phyloP scores from a whole-genome alignment of 352 stramenopile species.

The Phytopythium sindhum region DNA sequence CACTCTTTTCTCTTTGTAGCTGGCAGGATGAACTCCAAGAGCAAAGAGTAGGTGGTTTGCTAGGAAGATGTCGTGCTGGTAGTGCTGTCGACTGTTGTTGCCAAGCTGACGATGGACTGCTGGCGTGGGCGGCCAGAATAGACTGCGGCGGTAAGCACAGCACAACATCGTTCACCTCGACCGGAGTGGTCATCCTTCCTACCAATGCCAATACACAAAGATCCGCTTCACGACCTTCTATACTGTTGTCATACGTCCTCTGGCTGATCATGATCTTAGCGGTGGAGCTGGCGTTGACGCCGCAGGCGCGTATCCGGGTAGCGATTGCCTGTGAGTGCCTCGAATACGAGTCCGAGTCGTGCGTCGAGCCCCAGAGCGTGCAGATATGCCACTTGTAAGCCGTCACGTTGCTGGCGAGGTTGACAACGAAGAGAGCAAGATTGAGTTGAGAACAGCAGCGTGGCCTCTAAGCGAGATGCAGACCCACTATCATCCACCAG shows the following conservation, averaged over 20 bases:
- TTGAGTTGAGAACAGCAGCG: no score
- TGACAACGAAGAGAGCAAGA: constrained; percentile 19
- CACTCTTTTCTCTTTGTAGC: constrained; percentile 3
- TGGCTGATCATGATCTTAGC: no score
- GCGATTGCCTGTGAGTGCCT: constrained; percentile 42
- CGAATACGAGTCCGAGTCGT: constrained; percentile 30
- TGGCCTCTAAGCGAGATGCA: no score
- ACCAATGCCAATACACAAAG: constrained; percentile 8
- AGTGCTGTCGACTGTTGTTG: not conserved
- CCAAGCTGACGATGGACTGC: not conserved
- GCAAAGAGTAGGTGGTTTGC: constrained; percentile 1
- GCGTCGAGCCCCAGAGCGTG: constrained; percentile 35
- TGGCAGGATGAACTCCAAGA: not conserved
- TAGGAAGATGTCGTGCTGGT: not conserved
- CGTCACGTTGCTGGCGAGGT: constrained; percentile 36
- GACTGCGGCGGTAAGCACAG: not conserved
- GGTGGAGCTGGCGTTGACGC: constrained; percentile 40
- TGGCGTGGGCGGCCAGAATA: not conserved
- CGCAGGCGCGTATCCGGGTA: constrained; percentile 43
- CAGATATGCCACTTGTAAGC: constrained; percentile 61
- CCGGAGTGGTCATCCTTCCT: not conserved
- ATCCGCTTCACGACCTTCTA: not conserved
- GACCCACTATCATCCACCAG: no score
- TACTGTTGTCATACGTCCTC: no score
- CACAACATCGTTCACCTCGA: not conserved